Percentiles rank a stretch among this genome's conserved stretches.
Evolutionary conservation across 371 early-diverging fungal species (phyloP).

Genomic region (Mucor mucedo): DNA sequence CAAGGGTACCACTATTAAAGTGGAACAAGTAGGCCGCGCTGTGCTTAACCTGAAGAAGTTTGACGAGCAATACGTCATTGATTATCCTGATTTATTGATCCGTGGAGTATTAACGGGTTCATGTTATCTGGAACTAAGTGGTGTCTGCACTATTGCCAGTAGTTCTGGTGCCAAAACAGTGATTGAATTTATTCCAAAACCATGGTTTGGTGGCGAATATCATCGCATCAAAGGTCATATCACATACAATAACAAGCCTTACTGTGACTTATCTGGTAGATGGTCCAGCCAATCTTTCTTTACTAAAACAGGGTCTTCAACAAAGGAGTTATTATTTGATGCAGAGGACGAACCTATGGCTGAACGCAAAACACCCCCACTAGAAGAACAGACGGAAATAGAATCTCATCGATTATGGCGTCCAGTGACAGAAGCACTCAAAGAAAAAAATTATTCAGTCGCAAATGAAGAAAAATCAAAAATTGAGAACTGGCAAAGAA

Average conservation of each 20-base stretch:
- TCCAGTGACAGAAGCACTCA: slow-evolving; percentile 69
- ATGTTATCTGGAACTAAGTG: slow-evolving; percentile 66
- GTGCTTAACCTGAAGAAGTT: slow-evolving; percentile 47
- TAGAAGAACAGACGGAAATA: slow-evolving; percentile 63
- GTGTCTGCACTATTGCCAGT: slow-evolving; percentile 59
- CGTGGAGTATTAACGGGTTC: slow-evolving; percentile 67
- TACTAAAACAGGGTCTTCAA: slow-evolving; percentile 4
- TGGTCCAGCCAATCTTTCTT: slow-evolving; percentile 68
- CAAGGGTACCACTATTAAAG: slow-evolving; percentile 65
- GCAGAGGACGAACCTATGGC: slow-evolving; percentile 60
- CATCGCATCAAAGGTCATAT: slow-evolving; percentile 48
- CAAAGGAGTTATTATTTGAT: slow-evolving; percentile 63
- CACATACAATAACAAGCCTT: slow-evolving; percentile 29
- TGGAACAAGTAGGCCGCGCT: slow-evolving; percentile 64
- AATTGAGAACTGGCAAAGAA: slow-evolving; percentile 76
- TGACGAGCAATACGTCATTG: slow-evolving; percentile 61
- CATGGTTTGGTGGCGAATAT: slow-evolving; percentile 58
- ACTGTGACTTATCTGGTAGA: slow-evolving; percentile 52
- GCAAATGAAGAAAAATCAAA: slow-evolving; percentile 73
- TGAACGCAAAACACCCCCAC: slow-evolving; percentile 55
- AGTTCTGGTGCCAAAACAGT: slow-evolving; percentile 54
- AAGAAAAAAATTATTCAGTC: slow-evolving; percentile 59
- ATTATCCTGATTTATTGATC: slow-evolving; percentile 64
- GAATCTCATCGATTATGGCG: slow-evolving; percentile 80
- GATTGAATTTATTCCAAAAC: slow-evolving; percentile 64